Conservation (phyloP, 179 eudicot species). For the Corrigiola litoralis region DNA sequence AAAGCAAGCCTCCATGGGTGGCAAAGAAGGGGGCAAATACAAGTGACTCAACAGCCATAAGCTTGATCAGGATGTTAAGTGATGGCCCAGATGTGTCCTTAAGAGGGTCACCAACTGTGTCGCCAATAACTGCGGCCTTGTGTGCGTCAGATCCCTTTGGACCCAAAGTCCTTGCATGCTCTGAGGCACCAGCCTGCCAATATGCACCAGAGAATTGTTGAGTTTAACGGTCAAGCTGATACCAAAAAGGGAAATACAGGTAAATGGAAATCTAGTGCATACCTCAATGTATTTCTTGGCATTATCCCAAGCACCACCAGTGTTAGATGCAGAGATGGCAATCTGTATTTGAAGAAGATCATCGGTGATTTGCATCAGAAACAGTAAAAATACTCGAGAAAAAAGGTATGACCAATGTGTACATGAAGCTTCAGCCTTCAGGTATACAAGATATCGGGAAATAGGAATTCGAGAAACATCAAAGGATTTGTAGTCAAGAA, state of each 20-base stretch:
- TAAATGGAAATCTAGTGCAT: background rate
- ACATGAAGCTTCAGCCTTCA: no score
- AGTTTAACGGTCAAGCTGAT: background rate
- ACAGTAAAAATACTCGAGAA: background rate
- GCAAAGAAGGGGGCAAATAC: slow-evolving; percentile 97
- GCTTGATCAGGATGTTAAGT: slow-evolving; percentile 84
- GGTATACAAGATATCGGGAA: no score
- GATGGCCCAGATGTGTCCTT: slow-evolving; percentile 97
- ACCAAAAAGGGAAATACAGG: background rate
- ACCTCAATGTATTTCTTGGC: slow-evolving; percentile 98
- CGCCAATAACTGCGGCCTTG: slow-evolving; percentile 95
- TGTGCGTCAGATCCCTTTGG: slow-evolving; percentile 93
- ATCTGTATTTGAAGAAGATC: slow-evolving; percentile 37
- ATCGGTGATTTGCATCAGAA: background rate
- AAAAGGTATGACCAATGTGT: no score
- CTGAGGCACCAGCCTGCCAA: slow-evolving; percentile 75
- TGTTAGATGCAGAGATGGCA: slow-evolving; percentile 94
- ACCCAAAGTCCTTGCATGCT: slow-evolving; percentile 70
- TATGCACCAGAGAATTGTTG: background rate
- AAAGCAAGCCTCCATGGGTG: slow-evolving; percentile 82
- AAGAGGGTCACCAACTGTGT: slow-evolving; percentile 90
- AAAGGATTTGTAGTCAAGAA: no score
- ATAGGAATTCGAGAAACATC: no score
- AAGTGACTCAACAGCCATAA: slow-evolving; percentile 91
- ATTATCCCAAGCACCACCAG: slow-evolving; percentile 97